phyloP scores from a whole-genome alignment of 345 rosid species.

The Zanthoxylum bungeanum region DNA sequence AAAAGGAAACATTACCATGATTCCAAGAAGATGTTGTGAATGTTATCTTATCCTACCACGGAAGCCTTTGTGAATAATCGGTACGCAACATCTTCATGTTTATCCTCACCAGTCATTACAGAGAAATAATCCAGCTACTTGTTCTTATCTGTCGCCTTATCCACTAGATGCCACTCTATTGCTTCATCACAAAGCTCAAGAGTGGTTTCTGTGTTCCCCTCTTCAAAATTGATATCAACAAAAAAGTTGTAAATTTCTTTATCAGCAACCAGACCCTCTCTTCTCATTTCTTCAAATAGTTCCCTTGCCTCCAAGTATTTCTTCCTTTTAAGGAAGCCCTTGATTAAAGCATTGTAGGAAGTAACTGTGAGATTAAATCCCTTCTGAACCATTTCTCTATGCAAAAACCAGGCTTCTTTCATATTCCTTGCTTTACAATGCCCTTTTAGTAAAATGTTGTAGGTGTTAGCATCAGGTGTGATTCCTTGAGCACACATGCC shows the following conservation, averaged over 20 bases:
- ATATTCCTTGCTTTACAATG: constrained; percentile 98
- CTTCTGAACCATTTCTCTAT: constrained; percentile 58
- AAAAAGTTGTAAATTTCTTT: constrained; percentile 54
- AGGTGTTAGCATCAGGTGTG: constrained; percentile 69
- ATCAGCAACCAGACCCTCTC: constrained; percentile 54
- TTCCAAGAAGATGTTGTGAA: neutral
- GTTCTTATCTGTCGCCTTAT: constrained; percentile 26
- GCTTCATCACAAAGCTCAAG: constrained; percentile 84
- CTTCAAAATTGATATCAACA: constrained; percentile 59
- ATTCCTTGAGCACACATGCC: constrained; percentile 63
- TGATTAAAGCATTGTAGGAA: constrained; percentile 70
- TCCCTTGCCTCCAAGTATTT: constrained; percentile 67
- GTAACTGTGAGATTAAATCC: constrained; percentile 51
- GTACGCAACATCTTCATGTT: neutral
- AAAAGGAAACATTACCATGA: constrained; percentile 9
- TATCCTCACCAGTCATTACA: neutral
- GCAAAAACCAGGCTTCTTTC: constrained; percentile 94
- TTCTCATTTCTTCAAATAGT: constrained; percentile 71
- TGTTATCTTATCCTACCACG: neutral
- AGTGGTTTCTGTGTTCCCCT: constrained; percentile 48
- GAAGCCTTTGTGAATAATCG: neutral
- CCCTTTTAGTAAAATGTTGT: constrained; percentile 75
- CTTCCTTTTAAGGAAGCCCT: constrained; percentile 73
- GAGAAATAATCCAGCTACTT: constrained; percentile 19
- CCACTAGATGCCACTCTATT: constrained; percentile 59